These are phyloP conservation scores for Lenzites betulinus DNA, from an alignment of 768 basidiomycete genomes.

Conservation along the genomic window DNA sequence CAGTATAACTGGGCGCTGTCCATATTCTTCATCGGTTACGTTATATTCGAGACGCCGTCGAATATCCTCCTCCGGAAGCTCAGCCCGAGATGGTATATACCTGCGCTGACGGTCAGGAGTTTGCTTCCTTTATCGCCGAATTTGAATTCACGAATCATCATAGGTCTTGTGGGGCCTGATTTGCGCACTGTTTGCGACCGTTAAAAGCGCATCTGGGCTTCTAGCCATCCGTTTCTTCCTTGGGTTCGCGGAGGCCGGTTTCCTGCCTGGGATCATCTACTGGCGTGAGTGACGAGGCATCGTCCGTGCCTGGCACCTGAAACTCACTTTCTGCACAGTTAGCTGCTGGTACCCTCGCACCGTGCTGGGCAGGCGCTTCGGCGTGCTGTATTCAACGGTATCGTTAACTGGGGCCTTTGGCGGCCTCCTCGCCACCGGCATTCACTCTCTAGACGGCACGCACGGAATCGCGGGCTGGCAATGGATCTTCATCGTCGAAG, in stretches of 20 bases:
- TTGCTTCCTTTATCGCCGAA: constrained; percentile 21
- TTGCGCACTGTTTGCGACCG: constrained; percentile 32
- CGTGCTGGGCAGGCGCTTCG: constrained; percentile 27
- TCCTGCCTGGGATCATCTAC: constrained; percentile 42
- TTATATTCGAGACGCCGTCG: constrained; percentile 43
- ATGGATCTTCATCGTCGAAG: constrained; percentile 49
- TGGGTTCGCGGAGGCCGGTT: constrained; percentile 40
- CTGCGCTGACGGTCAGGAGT: constrained; percentile 37
- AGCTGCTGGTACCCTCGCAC: constrained; percentile 45
- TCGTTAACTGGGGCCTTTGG: constrained; percentile 28
- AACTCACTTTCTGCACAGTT: constrained; percentile 19
- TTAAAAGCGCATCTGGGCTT: constrained; percentile 33
- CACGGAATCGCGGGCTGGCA: constrained; percentile 42
- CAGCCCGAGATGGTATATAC: constrained; percentile 40
- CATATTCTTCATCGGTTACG: constrained; percentile 44
- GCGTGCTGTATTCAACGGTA: constrained; percentile 33
- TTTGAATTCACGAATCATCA: background rate
- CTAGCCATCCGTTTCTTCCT: constrained; percentile 45
- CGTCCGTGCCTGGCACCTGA: background rate
- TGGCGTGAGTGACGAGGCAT: constrained; percentile 25
- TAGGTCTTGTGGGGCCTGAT: constrained; percentile 36
- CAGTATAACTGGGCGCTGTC: constrained; percentile 45
- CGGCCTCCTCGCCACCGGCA: constrained; percentile 36
- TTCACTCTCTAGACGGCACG: constrained; percentile 42
- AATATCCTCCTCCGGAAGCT: constrained; percentile 40